Conservation (phyloP, 208 protist genomes). For the Leishmania amazonensis region DNA sequence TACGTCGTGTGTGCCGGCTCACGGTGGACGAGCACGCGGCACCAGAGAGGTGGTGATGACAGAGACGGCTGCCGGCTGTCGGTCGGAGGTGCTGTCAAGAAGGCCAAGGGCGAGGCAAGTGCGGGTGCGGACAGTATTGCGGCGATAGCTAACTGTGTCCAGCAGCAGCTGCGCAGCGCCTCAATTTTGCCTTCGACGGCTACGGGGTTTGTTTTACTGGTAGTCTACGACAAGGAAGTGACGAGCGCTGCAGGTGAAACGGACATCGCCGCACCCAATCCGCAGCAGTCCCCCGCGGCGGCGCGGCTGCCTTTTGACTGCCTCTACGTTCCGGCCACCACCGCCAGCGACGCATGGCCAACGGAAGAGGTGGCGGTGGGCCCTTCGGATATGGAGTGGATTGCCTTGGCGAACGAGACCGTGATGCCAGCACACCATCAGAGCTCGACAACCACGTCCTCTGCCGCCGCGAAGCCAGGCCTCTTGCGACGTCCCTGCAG, state of each 20-base stretch:
- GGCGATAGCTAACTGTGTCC: conserved; percentile 33
- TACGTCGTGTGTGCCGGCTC: conserved; percentile 48
- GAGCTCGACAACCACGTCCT: too few species aligned
- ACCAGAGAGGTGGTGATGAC: not conserved
- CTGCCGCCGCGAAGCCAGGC: not conserved
- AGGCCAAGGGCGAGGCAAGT: conserved; percentile 1
- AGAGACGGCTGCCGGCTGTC: not conserved
- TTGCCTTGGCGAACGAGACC: conserved; percentile 16
- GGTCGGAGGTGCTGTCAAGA: conserved; percentile 1
- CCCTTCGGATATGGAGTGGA: conserved; percentile 37
- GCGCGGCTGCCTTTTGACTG: conserved; percentile 21
- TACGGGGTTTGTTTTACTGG: conserved; percentile 10
- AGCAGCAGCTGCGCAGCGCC: conserved; percentile 4
- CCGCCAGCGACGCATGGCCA: not conserved
- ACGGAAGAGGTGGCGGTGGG: not conserved
- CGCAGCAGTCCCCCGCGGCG: not conserved
- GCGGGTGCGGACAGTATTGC: conserved; percentile 26
- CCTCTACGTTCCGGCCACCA: conserved; percentile 5
- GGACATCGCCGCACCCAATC: not conserved
- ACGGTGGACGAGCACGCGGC: not conserved
- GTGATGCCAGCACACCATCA: not conserved
- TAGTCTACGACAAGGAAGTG: conserved; percentile 24
- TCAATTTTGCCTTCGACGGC: conserved; percentile 13
- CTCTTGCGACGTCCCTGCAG: conserved; percentile 18
- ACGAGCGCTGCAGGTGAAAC: not conserved